These are phyloP conservation scores for Gastrolobium bilobum DNA, from an alignment of 306 rosid species.

Conservation along the genomic window DNA sequence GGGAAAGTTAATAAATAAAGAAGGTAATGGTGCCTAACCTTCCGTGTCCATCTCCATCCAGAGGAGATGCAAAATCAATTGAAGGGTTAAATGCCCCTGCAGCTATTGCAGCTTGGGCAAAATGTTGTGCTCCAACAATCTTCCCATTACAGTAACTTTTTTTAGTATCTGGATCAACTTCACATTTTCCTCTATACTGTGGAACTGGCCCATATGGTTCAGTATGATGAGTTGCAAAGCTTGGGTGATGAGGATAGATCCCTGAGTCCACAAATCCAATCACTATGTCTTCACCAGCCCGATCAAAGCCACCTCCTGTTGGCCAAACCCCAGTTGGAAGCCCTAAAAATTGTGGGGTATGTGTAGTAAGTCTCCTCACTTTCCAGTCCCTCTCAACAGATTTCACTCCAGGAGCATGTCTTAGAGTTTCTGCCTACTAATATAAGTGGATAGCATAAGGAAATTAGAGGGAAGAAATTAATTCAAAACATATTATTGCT, in stretches of 20 bases:
- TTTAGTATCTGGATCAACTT: slow-evolving; percentile 87
- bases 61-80: slow-evolving; percentile 92
- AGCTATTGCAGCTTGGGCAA: slow-evolving; percentile 97
- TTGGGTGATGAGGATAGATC: slow-evolving; percentile 91
- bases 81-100: slow-evolving; percentile 94
- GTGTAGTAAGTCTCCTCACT: slow-evolving; percentile 91
- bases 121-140: slow-evolving; percentile 98
- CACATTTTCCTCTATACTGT: slow-evolving; percentile 94
- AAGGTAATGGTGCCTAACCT: slow-evolving; percentile 66
- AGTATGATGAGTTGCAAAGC: slow-evolving; percentile 72
- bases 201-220: slow-evolving; percentile 90
- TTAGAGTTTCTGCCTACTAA: slow-evolving; percentile 97
- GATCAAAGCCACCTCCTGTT: slow-evolving; percentile 97
- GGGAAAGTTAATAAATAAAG: slow-evolving; percentile 30
- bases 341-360: slow-evolving; percentile 98
- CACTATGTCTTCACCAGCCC: slow-evolving; percentile 97
- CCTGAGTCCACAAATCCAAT: slow-evolving; percentile 99
- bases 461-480: slow-evolving; percentile 53
- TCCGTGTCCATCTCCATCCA: slow-evolving; percentile 99
- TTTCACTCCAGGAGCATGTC: slow-evolving; percentile 89
- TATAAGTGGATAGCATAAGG: slow-evolving; percentile 56
- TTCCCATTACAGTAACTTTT: slow-evolving; percentile 91
- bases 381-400: slow-evolving; percentile 96
- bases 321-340: slow-evolving; percentile 99
- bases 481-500: slow-evolving; percentile 17